These are phyloP conservation scores for Cicer bijugum DNA, from an alignment of 306 rosid species.

Conservation along the genomic window DNA sequence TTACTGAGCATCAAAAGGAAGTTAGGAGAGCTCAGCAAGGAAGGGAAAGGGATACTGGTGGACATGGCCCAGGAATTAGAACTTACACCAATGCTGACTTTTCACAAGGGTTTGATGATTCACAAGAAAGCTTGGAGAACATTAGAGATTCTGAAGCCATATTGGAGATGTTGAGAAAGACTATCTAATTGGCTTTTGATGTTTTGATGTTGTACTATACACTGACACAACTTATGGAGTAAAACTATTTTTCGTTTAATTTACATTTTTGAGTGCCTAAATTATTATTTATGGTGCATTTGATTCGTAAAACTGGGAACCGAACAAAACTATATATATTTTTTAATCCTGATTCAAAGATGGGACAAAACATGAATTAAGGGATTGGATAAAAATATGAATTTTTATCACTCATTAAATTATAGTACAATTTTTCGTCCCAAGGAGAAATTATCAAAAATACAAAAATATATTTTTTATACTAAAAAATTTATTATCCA, in stretches of 20 bases:
- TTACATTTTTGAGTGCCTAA: constrained; percentile 1
- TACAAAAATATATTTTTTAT: no score
- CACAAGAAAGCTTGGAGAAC: constrained; percentile 66
- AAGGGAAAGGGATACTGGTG: constrained; percentile 60
- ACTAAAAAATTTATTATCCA: no score
- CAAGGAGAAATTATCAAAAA: no score
- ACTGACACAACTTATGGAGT: background rate
- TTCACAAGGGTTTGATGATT: constrained; percentile 68
- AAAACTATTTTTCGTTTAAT: no score
- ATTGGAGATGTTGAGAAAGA: constrained; percentile 55
- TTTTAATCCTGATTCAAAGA: no score
- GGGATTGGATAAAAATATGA: no score
- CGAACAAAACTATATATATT: no score
- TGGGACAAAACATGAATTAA: no score
- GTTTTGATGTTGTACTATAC: background rate
- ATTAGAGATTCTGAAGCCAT: constrained; percentile 61
- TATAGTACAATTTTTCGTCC: no score
- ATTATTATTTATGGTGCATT: background rate
- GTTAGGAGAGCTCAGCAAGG: constrained; percentile 82
- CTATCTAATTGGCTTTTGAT: constrained; percentile 42
- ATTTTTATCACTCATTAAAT: no score
- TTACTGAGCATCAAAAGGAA: constrained; percentile 86
- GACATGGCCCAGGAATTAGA: constrained; percentile 77
- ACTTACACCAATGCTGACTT: constrained; percentile 76
- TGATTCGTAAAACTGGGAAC: no score